Evolutionary conservation across 2,329 filamentous ascomycete species (phyloP).

Genomic region (Ustilaginoidea virens): DNA sequence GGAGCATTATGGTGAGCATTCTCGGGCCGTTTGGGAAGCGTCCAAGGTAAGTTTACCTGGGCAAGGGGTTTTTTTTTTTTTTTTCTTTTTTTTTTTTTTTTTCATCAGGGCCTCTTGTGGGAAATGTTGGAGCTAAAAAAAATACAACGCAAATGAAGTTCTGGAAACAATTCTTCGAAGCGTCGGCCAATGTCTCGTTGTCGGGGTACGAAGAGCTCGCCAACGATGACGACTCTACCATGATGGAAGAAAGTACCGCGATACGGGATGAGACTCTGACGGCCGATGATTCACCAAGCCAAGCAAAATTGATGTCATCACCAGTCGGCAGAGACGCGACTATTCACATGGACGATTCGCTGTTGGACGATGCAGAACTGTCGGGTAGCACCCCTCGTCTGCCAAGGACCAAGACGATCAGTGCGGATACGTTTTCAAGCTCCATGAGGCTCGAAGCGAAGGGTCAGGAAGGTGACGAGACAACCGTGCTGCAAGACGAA

Average conservation of each 20-base stretch:
- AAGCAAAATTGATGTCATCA: slow-evolving; percentile 23
- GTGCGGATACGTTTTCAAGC: slow-evolving; percentile 55
- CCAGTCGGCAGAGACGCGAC: slow-evolving; percentile 18
- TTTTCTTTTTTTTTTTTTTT: no score
- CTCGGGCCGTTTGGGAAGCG: slow-evolving; percentile 87
- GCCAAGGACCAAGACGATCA: slow-evolving; percentile 32
- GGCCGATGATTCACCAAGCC: slow-evolving; percentile 29
- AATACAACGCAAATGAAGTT: no score
- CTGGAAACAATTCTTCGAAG: slow-evolving; percentile 99
- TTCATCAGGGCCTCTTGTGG: no score
- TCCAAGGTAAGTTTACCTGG: slow-evolving; percentile 50
- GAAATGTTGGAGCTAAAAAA: no score
- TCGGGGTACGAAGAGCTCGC: slow-evolving; percentile 82
- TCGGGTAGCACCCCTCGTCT: slow-evolving; percentile 54
- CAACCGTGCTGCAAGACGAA: slow-evolving; percentile 19
- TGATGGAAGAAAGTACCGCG: slow-evolving; percentile 34
- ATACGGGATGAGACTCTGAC: slow-evolving; percentile 41
- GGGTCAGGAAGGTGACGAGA: slow-evolving; percentile 23
- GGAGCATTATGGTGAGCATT: slow-evolving; percentile 90
- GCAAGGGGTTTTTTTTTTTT: no score
- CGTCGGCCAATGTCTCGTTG: slow-evolving; percentile 90
- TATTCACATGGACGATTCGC: slow-evolving; percentile 41
- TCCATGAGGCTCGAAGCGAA: slow-evolving; percentile 52
- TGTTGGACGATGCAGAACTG: slow-evolving; percentile 48
- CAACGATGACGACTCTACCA: slow-evolving; percentile 45